phyloP scores from a whole-genome alignment of 805 yeast species.

The Scheffersomyces spartinae region DNA sequence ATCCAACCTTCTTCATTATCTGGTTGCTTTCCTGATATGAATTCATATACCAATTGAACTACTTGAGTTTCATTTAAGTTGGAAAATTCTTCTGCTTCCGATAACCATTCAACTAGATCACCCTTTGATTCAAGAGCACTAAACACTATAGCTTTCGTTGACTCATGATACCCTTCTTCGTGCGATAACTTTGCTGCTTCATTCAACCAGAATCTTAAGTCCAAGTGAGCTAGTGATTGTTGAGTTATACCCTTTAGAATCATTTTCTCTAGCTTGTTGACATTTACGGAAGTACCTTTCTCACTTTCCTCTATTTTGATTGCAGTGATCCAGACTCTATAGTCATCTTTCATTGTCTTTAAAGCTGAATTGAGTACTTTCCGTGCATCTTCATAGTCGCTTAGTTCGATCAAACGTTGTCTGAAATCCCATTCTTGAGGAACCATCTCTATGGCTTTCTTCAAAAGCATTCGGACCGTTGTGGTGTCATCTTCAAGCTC shows the following conservation, averaged over 20 bases:
- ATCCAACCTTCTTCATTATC: slow-evolving; percentile 37
- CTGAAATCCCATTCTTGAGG: slow-evolving; percentile 59
- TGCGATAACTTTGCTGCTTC: slow-evolving; percentile 49
- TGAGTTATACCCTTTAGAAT: slow-evolving; percentile 43
- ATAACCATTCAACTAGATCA: slow-evolving; percentile 5
- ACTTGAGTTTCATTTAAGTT: slow-evolving; percentile 15
- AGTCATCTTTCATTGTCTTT: slow-evolving; percentile 34
- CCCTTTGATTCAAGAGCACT: slow-evolving; percentile 19
- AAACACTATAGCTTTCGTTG: slow-evolving; percentile 44
- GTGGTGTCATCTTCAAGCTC: slow-evolving; percentile 42
- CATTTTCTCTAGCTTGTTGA: slow-evolving; percentile 34
- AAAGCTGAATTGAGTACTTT: slow-evolving; percentile 49
- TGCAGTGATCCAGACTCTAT: slow-evolving; percentile 60
- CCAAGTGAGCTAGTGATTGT: too few relatives aligned
- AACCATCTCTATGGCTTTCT: slow-evolving; percentile 57
- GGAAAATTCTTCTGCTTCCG: slow-evolving; percentile 21
- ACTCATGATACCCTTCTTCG: slow-evolving; percentile 26
- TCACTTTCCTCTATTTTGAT: slow-evolving; percentile 53
- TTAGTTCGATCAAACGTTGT: slow-evolving; percentile 42
- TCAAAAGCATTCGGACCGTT: slow-evolving; percentile 41
- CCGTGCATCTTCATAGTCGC: slow-evolving; percentile 38
- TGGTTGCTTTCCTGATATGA: slow-evolving; percentile 37
- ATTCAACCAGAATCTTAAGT: slow-evolving; percentile 50
- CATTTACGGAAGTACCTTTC: slow-evolving; percentile 6
- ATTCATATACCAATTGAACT: slow-evolving; percentile 37